Evolutionary conservation across 441 rosid genomes (phyloP).

Genomic region (Gossypium trilobum): DNA sequence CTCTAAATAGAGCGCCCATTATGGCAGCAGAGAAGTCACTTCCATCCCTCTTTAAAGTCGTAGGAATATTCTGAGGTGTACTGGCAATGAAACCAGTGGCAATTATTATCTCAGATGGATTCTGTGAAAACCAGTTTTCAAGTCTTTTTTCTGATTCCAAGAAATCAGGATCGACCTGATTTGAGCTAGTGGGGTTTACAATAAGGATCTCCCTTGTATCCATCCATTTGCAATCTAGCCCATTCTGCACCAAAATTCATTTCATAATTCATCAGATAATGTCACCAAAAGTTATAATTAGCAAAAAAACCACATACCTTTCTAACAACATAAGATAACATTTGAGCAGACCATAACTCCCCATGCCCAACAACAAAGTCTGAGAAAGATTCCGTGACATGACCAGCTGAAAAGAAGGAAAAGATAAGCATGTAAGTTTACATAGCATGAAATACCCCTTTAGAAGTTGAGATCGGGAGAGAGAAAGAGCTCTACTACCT

Average conservation of each 20-base stretch:
- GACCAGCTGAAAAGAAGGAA: conserved; percentile 63
- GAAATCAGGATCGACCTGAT: conserved; percentile 93
- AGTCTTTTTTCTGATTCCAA: conserved; percentile 64
- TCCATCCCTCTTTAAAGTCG: conserved; percentile 95
- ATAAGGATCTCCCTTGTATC: conserved; percentile 90
- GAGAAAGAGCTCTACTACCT: conserved; percentile 33
- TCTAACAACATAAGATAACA: conserved; percentile 70
- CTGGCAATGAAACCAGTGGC: conserved; percentile 98
- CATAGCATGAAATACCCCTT: neutral
- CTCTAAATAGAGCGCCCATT: conserved; percentile 78
- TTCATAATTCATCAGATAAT: conserved; percentile 10
- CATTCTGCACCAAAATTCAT: conserved; percentile 39
- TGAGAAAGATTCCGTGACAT: conserved; percentile 86
- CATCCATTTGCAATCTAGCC: conserved; percentile 82
- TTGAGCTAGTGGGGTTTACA: conserved; percentile 68
- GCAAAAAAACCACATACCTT: conserved; percentile 39
- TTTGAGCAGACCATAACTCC: conserved; percentile 95
- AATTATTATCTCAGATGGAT: conserved; percentile 50
- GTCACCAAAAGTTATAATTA: neutral
- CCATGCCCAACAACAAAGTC: conserved; percentile 95
- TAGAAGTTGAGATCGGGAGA: neutral
- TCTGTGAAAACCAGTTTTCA: conserved; percentile 66
- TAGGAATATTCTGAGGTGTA: conserved; percentile 84
- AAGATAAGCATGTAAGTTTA: conserved; percentile 8
- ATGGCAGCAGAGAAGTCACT: conserved; percentile 98